Conservation (phyloP, 768 basidiomycete species). For the Mycena leptocephala region DNA sequence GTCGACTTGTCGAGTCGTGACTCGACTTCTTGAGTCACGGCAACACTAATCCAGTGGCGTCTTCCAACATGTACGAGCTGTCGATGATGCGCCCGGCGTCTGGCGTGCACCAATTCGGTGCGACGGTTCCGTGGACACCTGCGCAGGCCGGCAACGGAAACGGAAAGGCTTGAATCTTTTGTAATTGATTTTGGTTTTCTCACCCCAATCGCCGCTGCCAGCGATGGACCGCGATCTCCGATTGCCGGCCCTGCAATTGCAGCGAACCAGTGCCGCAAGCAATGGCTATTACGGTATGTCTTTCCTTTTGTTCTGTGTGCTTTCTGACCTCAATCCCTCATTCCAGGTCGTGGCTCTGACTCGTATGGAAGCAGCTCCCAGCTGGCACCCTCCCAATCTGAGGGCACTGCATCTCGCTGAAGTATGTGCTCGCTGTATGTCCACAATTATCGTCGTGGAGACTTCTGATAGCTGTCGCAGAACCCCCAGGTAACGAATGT, state of each 20-base stretch:
- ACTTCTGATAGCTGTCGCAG: not conserved
- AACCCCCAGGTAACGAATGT: not conserved
- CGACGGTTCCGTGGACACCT: no score
- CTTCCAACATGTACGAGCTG: not conserved
- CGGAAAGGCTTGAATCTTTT: not conserved
- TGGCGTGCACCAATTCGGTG: no score
- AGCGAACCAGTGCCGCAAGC: not conserved
- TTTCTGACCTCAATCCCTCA: not conserved
- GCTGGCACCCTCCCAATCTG: not conserved
- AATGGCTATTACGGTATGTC: not conserved
- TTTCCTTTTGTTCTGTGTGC: not conserved
- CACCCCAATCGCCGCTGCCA: not conserved
- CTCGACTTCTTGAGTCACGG: no score
- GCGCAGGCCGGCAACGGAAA: not conserved
- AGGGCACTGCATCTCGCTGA: not conserved
- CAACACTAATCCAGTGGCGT: not conserved
- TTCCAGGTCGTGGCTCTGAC: not conserved
- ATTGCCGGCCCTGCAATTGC: not conserved
- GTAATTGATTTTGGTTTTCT: not conserved
- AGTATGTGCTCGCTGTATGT: not conserved
- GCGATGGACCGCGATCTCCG: not conserved
- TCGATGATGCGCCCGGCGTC: not conserved
- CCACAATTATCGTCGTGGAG: not conserved
- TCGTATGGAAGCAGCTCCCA: not conserved
- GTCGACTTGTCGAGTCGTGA: no score